Conservation (phyloP, 768 basidiomycete species). For the Psilocybe subaeruginosa region DNA sequence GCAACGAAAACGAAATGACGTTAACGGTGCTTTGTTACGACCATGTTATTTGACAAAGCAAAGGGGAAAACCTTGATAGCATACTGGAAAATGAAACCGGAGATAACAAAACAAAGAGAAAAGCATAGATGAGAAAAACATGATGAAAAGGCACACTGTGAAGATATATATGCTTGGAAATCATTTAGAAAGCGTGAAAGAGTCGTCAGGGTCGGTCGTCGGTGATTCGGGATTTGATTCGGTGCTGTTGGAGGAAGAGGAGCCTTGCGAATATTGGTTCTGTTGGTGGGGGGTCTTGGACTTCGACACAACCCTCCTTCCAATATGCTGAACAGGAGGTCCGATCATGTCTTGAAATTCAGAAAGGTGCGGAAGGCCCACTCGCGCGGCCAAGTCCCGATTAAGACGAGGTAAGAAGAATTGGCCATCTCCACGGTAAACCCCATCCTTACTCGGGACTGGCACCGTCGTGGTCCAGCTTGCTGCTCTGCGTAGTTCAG, state of each 20-base stretch:
- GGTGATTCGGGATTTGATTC: background rate
- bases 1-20: background rate
- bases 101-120: background rate
- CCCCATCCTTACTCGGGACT: background rate
- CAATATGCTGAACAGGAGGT: background rate
- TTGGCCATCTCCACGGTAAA: constrained; percentile 4
- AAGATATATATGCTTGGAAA: background rate
- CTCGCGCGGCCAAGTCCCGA: background rate
- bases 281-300: background rate
- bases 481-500: constrained; percentile 18
- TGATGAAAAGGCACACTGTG: background rate
- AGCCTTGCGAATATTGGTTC: background rate
- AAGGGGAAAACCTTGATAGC: constrained; percentile 1
- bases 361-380: background rate
- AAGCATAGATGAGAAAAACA: constrained; percentile 1
- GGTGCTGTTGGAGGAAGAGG: background rate
- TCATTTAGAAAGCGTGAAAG: background rate
- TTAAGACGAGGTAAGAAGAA: constrained; percentile 14
- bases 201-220: background rate
- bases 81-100: background rate
- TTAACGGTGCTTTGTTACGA: background rate
- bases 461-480: constrained; percentile 13
- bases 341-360: background rate
- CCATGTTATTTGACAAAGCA: background rate
- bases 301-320: background rate